A percentile compares a stretch with the other conserved stretches of the same genome.
Conservation (phyloP, 352 stramenopile genomes). For the Elongisporangium senticosum region DNA sequence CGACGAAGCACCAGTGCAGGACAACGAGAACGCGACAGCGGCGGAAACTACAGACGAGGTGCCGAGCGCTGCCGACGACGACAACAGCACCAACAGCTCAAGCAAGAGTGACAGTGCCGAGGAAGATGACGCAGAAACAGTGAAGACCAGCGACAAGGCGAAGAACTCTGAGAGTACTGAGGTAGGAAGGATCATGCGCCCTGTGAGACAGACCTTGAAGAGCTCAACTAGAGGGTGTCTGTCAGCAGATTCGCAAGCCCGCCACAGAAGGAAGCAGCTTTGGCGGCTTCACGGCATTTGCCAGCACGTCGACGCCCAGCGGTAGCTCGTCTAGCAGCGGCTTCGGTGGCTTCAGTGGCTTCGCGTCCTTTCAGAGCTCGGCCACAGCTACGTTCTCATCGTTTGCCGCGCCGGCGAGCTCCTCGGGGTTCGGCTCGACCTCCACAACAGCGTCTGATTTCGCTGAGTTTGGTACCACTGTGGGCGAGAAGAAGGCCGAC, state of each 20-base stretch:
- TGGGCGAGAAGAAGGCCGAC: conserved; percentile 35
- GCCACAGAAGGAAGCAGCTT: conserved; percentile 36
- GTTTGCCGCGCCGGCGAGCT: conserved; percentile 37
- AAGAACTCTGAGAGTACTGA: conserved; percentile 4
- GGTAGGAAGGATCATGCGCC: neutral
- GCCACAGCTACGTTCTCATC: conserved; percentile 41
- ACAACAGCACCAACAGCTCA: neutral
- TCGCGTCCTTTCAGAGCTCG: conserved; percentile 48
- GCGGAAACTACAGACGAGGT: neutral
- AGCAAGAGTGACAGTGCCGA: conserved; percentile 5
- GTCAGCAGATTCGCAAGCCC: conserved; percentile 5
- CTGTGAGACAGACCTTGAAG: neutral
- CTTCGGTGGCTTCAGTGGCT: conserved; percentile 34
- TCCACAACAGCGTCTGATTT: conserved; percentile 34
- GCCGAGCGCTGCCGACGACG: neutral
- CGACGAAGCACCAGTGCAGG: neutral
- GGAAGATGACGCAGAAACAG: conserved; percentile 2
- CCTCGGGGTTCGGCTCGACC: conserved; percentile 31
- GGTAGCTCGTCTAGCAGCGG: conserved; percentile 10
- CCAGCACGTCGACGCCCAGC: conserved; percentile 1
- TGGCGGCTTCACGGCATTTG: conserved; percentile 46
- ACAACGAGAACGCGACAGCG: neutral
- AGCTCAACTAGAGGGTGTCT: neutral
- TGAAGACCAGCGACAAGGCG: conserved; percentile 7
- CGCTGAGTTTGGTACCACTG: conserved; percentile 35